phyloP scores from a whole-genome alignment of 1,139 yeast genomes.

The Kodamaea sp. region DNA sequence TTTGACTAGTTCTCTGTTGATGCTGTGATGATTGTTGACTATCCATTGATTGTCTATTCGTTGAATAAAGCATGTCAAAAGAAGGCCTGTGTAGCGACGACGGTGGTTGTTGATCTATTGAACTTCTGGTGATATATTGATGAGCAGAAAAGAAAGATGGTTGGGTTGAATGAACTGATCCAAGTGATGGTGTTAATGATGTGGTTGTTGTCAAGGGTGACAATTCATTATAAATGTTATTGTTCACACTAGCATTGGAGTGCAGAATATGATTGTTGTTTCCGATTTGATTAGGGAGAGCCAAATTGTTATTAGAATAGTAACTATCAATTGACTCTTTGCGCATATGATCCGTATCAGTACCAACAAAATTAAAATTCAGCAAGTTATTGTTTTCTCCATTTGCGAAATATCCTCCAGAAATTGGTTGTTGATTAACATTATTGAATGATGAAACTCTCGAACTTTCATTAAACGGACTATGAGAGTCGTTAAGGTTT shows the following conservation, averaged over 20 bases:
- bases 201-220: conserved; percentile 47
- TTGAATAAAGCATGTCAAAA: conserved; percentile 27
- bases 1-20: conserved; percentile 6
- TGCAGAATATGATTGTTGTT: conserved; percentile 1
- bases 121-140: conserved; percentile 37
- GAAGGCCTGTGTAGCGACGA: conserved; percentile 30
- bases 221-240: conserved; percentile 24
- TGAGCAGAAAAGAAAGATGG: conserved; percentile 47
- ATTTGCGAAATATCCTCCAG: conserved; percentile 1
- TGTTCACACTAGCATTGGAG: conserved; percentile 8
- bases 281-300: conserved; percentile 5
- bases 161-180: conserved; percentile 42
- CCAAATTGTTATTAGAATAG: conserved; percentile 10
- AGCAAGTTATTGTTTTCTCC: conserved; percentile 7
- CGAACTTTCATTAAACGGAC: conserved; percentile 13
- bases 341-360: neutral
- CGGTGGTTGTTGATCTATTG: conserved; percentile 37
- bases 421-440: neutral
- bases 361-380: conserved; percentile 1
- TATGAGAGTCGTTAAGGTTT: conserved; percentile 4
- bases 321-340: conserved; percentile 14
- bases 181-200: conserved; percentile 41
- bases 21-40: conserved; percentile 20
- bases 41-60: conserved; percentile 28
- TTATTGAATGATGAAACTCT: conserved; percentile 10